Percentiles rank a stretch among this genome's conserved stretches.
These are phyloP conservation scores for Oryza rufipogon DNA, from an alignment of 176 grass and related monocot species.

Conservation along the genomic window DNA sequence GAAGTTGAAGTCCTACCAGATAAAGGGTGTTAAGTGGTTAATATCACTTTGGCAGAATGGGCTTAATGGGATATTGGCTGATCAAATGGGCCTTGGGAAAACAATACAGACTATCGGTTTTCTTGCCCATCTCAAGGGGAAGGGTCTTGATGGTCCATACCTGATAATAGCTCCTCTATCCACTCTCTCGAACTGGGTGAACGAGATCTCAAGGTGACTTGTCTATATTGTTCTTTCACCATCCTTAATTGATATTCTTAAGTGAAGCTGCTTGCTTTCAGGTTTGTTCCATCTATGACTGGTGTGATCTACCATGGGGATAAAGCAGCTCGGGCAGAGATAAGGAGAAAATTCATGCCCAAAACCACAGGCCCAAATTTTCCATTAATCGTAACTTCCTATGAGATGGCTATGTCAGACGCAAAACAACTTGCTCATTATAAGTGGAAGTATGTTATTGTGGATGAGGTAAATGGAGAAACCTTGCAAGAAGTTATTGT, in stretches of 20 bases:
- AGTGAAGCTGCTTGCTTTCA: conserved; percentile 45
- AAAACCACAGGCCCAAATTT: conserved; percentile 65
- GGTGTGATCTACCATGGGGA: conserved; percentile 86
- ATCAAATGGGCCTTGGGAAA: conserved; percentile 99
- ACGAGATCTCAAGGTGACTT: conserved; percentile 81
- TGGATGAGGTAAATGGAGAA: conserved; percentile 74
- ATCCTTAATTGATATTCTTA: conserved; percentile 33
- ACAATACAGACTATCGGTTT: conserved; percentile 98
- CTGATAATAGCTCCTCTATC: conserved; percentile 95
- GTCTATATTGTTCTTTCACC: neutral
- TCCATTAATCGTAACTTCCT: conserved; percentile 88
- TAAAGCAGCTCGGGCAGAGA: conserved; percentile 63
- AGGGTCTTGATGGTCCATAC: conserved; percentile 86
- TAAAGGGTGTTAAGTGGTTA: conserved; percentile 98
- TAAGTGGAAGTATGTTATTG: conserved; percentile 93
- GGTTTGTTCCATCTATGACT: conserved; percentile 79
- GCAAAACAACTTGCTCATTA: conserved; percentile 71
- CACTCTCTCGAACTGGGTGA: conserved; percentile 97
- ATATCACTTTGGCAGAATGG: conserved; percentile 99
- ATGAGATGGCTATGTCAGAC: conserved; percentile 77
- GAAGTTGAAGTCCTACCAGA: conserved; percentile 90
- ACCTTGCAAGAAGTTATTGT: conserved; percentile 6
- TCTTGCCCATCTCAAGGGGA: conserved; percentile 95
- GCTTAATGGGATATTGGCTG: conserved; percentile 89
- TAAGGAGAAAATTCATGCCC: conserved; percentile 85